Percentiles rank a stretch among this genome's conserved stretches.
phyloP scores from a whole-genome alignment of 2,329 filamentous ascomycete species.

The Epicoccum nigrum region DNA sequence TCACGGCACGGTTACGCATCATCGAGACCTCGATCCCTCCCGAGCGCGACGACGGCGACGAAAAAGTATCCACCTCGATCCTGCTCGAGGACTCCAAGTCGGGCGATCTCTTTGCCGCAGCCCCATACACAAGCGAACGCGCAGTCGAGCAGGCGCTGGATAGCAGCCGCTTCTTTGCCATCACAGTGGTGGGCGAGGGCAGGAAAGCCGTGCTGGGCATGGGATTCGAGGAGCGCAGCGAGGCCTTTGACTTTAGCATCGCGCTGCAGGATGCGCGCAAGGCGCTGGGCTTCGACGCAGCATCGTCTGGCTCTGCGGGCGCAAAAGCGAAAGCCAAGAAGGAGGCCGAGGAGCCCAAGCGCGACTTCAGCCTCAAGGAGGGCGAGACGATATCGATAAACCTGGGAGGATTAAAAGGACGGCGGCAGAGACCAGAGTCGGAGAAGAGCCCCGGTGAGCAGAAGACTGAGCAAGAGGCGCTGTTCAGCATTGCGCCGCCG shows the following conservation, averaged over 20 bases:
- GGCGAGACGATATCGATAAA: slow-evolving; percentile 88
- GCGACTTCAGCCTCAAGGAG: slow-evolving; percentile 85
- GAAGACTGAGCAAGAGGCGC: slow-evolving; percentile 52
- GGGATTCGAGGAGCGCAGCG: slow-evolving; percentile 84
- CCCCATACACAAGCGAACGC: slow-evolving; percentile 70
- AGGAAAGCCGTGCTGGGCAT: slow-evolving; percentile 81
- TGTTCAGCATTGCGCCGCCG: slow-evolving; percentile 79
- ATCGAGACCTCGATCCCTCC: slow-evolving; percentile 72
- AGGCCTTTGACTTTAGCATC: slow-evolving; percentile 86
- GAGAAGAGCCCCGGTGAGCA: slow-evolving; percentile 47
- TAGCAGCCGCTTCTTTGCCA: slow-evolving; percentile 81
- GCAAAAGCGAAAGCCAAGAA: slow-evolving; percentile 40
- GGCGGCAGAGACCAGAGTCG: slow-evolving; percentile 49
- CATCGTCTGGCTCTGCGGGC: slow-evolving; percentile 30
- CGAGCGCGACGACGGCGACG: slow-evolving; percentile 49
- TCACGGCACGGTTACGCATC: slow-evolving; percentile 80
- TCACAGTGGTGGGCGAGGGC: slow-evolving; percentile 77
- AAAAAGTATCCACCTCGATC: slow-evolving; percentile 73
- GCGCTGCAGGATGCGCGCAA: slow-evolving; percentile 79
- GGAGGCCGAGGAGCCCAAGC: slow-evolving; percentile 60
- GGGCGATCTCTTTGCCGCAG: slow-evolving; percentile 81
- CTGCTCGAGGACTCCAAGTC: slow-evolving; percentile 76
- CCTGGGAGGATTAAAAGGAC: slow-evolving; percentile 64
- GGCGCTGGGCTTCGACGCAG: slow-evolving; percentile 65
- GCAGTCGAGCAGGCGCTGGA: slow-evolving; percentile 80